These are phyloP conservation scores for Zymoseptoria ardabiliae DNA, from an alignment of 2,329 filamentous ascomycete genomes.

Conservation along the genomic window DNA sequence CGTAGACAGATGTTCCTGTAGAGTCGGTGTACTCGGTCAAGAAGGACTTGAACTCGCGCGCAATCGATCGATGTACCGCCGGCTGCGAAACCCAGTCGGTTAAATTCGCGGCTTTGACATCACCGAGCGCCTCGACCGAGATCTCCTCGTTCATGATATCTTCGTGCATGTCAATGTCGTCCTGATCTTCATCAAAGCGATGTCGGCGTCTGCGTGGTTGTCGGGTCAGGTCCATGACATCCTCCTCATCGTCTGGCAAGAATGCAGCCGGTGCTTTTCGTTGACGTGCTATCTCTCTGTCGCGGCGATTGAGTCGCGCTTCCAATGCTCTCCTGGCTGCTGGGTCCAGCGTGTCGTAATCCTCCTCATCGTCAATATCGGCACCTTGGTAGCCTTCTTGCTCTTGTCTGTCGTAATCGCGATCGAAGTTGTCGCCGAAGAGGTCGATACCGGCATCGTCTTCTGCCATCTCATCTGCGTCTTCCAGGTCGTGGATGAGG, in stretches of 20 bases:
- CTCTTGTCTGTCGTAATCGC: conserved; percentile 50
- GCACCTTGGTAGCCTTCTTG: conserved; percentile 58
- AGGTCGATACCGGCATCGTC: conserved; percentile 64
- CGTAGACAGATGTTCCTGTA: conserved; percentile 84
- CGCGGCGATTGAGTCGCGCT: conserved; percentile 63
- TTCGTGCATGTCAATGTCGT: conserved; percentile 79
- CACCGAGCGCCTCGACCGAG: conserved; percentile 79
- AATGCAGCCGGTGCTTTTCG: conserved; percentile 66
- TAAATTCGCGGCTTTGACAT: conserved; percentile 87
- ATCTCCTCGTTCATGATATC: conserved; percentile 96
- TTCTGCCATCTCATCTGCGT: conserved; percentile 61
- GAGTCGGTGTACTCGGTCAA: conserved; percentile 92
- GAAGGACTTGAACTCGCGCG: conserved; percentile 95
- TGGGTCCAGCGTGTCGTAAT: conserved; percentile 63
- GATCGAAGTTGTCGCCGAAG: conserved; percentile 63
- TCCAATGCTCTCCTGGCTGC: conserved; percentile 64
- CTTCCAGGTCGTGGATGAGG: conserved; percentile 56
- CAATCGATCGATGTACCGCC: conserved; percentile 85
- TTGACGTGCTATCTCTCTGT: conserved; percentile 61
- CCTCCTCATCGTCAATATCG: conserved; percentile 69
- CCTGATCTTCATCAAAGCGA: conserved; percentile 88
- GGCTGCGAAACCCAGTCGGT: conserved; percentile 93
- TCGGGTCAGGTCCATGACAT: conserved; percentile 72
- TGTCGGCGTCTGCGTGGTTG: conserved; percentile 80
- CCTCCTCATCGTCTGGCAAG: conserved; percentile 73